These are phyloP conservation scores for Colletotrichum gigasporum DNA, from an alignment of 2,329 filamentous ascomycete genomes.

Conservation along the genomic window DNA sequence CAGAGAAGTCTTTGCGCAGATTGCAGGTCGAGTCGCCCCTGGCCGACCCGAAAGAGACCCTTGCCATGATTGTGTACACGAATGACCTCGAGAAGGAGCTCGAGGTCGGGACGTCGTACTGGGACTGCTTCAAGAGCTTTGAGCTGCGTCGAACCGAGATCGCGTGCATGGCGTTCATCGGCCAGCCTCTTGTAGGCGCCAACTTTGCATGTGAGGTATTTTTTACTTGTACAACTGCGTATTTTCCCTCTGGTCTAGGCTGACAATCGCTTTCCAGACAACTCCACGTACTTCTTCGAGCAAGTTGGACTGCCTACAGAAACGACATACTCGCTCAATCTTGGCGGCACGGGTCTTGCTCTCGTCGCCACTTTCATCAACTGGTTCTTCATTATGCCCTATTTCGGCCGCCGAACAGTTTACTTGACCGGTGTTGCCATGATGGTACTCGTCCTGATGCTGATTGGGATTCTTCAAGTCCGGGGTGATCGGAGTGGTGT, in stretches of 20 bases:
- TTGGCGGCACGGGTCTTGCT: conserved; percentile 50
- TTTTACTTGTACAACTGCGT: neutral
- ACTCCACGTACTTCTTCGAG: conserved; percentile 51
- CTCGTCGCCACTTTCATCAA: conserved; percentile 54
- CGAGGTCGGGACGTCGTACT: conserved; percentile 45
- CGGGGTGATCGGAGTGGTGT: conserved; percentile 44
- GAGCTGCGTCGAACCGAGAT: conserved; percentile 49
- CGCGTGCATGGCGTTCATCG: conserved; percentile 40
- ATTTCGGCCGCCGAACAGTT: conserved; percentile 54
- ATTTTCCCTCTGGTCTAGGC: no score
- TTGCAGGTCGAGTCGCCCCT: conserved; percentile 37
- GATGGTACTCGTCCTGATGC: conserved; percentile 44
- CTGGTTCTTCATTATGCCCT: conserved; percentile 49
- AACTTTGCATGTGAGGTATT: conserved; percentile 39
- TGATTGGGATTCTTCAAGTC: conserved; percentile 50
- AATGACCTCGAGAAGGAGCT: conserved; percentile 46
- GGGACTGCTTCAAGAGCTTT: conserved; percentile 50
- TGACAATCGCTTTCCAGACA: conserved; percentile 32
- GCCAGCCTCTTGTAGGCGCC: conserved; percentile 38
- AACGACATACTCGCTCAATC: conserved; percentile 45
- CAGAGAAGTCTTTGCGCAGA: conserved; percentile 39
- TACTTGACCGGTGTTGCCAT: conserved; percentile 52
- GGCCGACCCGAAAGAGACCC: conserved; percentile 49
- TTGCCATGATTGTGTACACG: conserved; percentile 41
- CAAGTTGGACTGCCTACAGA: conserved; percentile 43